These are phyloP conservation scores for Ophiostoma angusticollis DNA, from an alignment of 2,329 filamentous ascomycete genomes.

Conservation along the genomic window DNA sequence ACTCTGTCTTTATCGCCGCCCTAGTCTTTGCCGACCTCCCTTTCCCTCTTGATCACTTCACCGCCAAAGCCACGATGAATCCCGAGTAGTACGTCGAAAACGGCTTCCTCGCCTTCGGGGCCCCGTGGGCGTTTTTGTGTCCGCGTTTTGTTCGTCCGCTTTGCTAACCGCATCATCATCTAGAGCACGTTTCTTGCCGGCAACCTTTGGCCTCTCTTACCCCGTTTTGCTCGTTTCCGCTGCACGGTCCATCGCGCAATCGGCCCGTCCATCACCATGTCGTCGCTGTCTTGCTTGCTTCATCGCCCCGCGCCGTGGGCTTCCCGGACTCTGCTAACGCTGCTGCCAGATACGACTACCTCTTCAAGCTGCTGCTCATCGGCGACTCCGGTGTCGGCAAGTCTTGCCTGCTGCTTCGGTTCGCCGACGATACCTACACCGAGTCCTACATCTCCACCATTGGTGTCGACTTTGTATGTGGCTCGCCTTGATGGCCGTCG, in stretches of 20 bases:
- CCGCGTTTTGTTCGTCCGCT: not conserved
- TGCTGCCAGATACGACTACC: conserved; percentile 86
- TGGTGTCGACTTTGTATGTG: conserved; percentile 94
- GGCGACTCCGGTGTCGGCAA: conserved; percentile 99
- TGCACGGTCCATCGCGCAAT: too few relatives aligned
- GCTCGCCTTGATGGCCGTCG: too few relatives aligned
- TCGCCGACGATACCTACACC: conserved; percentile 97
- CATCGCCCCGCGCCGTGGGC: too few relatives aligned
- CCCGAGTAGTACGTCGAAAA: conserved; percentile 74
- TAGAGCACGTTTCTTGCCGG: too few relatives aligned
- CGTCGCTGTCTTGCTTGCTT: too few relatives aligned
- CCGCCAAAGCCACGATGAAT: conserved; percentile 56
- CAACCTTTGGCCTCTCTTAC: too few relatives aligned
- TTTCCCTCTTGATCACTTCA: conserved; percentile 6
- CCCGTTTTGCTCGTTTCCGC: too few relatives aligned
- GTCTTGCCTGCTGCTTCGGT: conserved; percentile 94
- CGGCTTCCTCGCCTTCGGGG: too few relatives aligned
- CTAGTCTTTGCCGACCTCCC: not conserved
- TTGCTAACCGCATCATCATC: too few relatives aligned
- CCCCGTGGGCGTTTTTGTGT: conserved; percentile 7
- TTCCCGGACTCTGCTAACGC: not conserved
- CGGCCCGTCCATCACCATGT: too few relatives aligned
- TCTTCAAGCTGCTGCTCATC: conserved; percentile 99
- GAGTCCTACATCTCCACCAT: conserved; percentile 99
- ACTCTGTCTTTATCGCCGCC: not conserved